phyloP scores from a whole-genome alignment of 495 filamentous ascomycete genomes.

The Viridothelium virens region DNA sequence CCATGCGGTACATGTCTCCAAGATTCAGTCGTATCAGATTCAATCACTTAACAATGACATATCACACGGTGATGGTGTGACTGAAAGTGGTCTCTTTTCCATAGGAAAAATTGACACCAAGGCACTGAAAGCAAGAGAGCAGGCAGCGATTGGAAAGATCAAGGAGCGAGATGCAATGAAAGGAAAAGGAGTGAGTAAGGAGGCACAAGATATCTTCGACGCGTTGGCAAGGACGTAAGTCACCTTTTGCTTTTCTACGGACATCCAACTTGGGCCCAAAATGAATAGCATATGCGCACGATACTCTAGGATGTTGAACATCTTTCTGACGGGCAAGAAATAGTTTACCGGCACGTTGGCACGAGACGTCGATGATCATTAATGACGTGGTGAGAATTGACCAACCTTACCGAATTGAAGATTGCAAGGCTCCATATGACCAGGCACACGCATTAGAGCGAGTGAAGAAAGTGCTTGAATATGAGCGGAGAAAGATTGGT shows the following conservation, averaged over 20 bases:
- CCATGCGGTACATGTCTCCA: slow-evolving; percentile 56
- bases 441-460: slow-evolving; percentile 45
- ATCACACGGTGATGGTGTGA: slow-evolving; percentile 21
- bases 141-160: slow-evolving; percentile 45
- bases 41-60: slow-evolving; percentile 33
- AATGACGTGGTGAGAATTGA: slow-evolving; percentile 56
- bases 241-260: background rate
- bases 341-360: slow-evolving; percentile 54
- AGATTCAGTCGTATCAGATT: slow-evolving; percentile 53
- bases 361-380: slow-evolving; percentile 55
- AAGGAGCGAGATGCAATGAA: slow-evolving; percentile 48
- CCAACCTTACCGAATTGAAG: slow-evolving; percentile 52
- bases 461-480: slow-evolving; percentile 57
- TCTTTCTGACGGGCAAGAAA: background rate
- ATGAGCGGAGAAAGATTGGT: slow-evolving; percentile 28
- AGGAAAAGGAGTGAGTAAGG: slow-evolving; percentile 56
- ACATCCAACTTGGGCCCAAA: background rate
- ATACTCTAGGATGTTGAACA: too few relatives aligned
- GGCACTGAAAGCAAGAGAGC: slow-evolving; percentile 48
- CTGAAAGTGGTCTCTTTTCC: slow-evolving; percentile 21
- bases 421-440: slow-evolving; percentile 47
- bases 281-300: background rate
- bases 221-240: slow-evolving; percentile 50
- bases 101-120: slow-evolving; percentile 46
- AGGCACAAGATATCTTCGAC: slow-evolving; percentile 66